Evolutionary conservation across 2,329 filamentous ascomycete genomes (phyloP).

Genomic region (Botrytis porri): DNA sequence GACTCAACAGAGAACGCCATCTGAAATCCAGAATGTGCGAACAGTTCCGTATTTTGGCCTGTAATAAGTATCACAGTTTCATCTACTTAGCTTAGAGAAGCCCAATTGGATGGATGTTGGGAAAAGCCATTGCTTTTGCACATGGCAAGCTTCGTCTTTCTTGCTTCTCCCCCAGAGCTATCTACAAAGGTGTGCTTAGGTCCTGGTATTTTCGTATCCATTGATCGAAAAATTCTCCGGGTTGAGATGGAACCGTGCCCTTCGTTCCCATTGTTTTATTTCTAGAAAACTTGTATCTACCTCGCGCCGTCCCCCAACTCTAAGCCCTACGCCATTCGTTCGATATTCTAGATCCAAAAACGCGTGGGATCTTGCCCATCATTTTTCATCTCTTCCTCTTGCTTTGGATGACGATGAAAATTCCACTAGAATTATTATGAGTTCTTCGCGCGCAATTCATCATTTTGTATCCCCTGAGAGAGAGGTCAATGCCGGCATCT

Average conservation of each 20-base stretch:
- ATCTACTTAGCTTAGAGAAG: background rate
- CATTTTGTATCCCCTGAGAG: slow-evolving; percentile 26
- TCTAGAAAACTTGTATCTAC: slow-evolving; percentile 12
- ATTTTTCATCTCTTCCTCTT: background rate
- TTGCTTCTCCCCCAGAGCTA: slow-evolving; percentile 2
- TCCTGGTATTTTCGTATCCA: background rate
- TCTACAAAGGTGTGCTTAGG: background rate
- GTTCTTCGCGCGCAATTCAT: slow-evolving; percentile 19
- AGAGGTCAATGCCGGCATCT: slow-evolving; percentile 26
- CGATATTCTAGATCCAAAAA: background rate
- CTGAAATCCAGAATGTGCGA: background rate
- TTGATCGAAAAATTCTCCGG: background rate
- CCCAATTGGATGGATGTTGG: background rate
- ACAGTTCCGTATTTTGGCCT: background rate
- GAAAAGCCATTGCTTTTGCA: background rate
- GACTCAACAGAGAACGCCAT: background rate
- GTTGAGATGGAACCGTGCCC: background rate
- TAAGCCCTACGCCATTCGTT: background rate
- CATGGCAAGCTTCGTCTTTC: background rate
- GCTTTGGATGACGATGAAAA: slow-evolving; percentile 3
- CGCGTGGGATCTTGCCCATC: slow-evolving; percentile 6
- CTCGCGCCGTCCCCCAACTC: background rate
- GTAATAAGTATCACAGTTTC: background rate
- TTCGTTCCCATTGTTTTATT: slow-evolving; percentile 7
- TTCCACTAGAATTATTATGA: slow-evolving; percentile 17